Percentiles rank a stretch among this genome's conserved stretches.
These are phyloP conservation scores for Chrysosphaeria jannelii DNA, from an alignment of 2,329 filamentous ascomycete genomes.

Conservation along the genomic window DNA sequence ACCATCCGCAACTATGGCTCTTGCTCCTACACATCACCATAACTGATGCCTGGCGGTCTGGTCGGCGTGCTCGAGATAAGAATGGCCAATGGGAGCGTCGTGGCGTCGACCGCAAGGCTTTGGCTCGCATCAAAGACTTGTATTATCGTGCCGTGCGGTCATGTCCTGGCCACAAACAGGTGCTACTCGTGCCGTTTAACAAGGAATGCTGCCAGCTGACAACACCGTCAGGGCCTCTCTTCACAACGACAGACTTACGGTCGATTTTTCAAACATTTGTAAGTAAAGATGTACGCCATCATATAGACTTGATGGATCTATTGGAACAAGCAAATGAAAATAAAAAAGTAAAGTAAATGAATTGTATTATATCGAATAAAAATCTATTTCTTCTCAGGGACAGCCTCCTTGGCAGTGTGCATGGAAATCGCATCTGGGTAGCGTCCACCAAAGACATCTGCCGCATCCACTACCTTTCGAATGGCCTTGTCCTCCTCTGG, in stretches of 20 bases:
- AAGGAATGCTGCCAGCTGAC: constrained; percentile 1
- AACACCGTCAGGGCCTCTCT: constrained; percentile 11
- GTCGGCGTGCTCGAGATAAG: no score
- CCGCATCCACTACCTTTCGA: constrained; percentile 2
- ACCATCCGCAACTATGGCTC: no score
- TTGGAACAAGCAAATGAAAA: constrained; percentile 3
- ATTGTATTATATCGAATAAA: no score
- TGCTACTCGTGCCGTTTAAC: constrained; percentile 20
- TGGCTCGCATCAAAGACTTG: constrained; percentile 12
- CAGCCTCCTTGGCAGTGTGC: neutral
- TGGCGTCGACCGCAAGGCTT: constrained; percentile 2
- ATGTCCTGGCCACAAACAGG: constrained; percentile 18
- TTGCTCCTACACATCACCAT: no score
- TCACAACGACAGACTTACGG: constrained; percentile 18
- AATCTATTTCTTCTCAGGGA: constrained; percentile 1
- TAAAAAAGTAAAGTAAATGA: no score
- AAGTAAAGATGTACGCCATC: constrained; percentile 4
- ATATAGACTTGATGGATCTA: constrained; percentile 4
- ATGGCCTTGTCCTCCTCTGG: constrained; percentile 2
- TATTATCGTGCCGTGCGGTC: constrained; percentile 16
- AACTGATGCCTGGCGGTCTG: no score
- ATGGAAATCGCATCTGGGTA: constrained; percentile 1
- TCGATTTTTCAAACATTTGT: constrained; percentile 9
- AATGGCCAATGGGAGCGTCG: no score
- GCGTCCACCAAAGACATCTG: constrained; percentile 2